These are phyloP conservation scores for Colletotrichum trifolii DNA, from an alignment of 2,329 filamentous ascomycete species.

Conservation along the genomic window DNA sequence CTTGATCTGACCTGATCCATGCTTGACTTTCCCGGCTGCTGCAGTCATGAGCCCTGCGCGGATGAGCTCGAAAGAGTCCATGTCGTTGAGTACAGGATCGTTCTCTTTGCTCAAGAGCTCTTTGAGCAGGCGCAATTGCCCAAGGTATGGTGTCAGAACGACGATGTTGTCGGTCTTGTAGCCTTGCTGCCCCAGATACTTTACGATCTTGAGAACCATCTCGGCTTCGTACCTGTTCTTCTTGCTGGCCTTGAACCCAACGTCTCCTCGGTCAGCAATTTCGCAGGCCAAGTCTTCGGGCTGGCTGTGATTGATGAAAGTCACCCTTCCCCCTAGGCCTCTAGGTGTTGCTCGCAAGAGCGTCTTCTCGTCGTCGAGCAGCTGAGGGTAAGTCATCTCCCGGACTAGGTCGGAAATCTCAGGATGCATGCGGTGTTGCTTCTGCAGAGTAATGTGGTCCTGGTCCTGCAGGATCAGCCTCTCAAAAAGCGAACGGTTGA, in stretches of 20 bases:
- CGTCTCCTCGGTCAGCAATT: constrained; percentile 62
- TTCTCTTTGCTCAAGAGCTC: constrained; percentile 64
- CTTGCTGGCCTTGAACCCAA: constrained; percentile 62
- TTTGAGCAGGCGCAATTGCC: constrained; percentile 70
- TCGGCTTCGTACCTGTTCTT: constrained; percentile 73
- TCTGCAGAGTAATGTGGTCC: constrained; percentile 62
- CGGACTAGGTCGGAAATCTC: constrained; percentile 72
- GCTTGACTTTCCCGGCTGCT: constrained; percentile 57
- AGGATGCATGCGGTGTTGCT: constrained; percentile 76
- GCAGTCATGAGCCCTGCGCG: constrained; percentile 70
- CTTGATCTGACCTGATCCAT: constrained; percentile 61
- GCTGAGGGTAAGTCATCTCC: constrained; percentile 69
- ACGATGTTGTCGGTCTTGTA: constrained; percentile 75
- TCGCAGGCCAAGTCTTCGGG: constrained; percentile 59
- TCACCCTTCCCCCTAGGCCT: constrained; percentile 69
- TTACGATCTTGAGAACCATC: constrained; percentile 73
- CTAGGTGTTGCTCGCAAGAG: constrained; percentile 56
- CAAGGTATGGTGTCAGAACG: constrained; percentile 78
- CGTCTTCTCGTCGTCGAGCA: constrained; percentile 67
- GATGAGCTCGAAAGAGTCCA: constrained; percentile 73
- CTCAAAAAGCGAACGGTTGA: constrained; percentile 78
- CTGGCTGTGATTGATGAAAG: constrained; percentile 74
- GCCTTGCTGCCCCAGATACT: constrained; percentile 77
- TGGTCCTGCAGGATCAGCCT: constrained; percentile 68
- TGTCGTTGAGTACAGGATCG: constrained; percentile 75